Base-by-base conservation (phyloP, 2,329 filamentous ascomycete genomes). In the Rhynchosporium secalis region DNA sequence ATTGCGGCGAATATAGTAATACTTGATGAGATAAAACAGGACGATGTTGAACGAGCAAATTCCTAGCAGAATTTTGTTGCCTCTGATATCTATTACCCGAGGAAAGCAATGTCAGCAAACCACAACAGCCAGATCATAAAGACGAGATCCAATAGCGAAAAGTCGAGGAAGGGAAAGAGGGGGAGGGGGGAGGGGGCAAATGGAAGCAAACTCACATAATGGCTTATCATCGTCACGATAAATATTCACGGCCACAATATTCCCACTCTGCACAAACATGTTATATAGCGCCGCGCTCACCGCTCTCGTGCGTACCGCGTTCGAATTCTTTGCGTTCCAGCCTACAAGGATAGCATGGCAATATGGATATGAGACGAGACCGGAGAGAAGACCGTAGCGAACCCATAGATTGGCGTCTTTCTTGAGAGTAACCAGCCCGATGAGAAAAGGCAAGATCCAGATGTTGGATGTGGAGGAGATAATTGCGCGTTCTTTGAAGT, bases 261-360 rank as follows among this genome's bases (percentile, higher is more conserved):
- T 73, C n/a, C 76, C 75, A 0, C 76, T 74, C 67, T 81, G 79
- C 1, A 78, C 76, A 38, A 75, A 78, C 78, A 81, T 81, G 69
- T 88, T 88, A 72, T 88, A 88, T 15, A 85, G 75, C 0, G 84
- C 86, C 0, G 84, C 82, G 0, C 83, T 83, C 1, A 90, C 84
- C 1, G 86, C 84, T 6, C 86, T 77, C 6, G 83, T 84, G 13
- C 86, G 79, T 9, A 89, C 85, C 1, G 81, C 79, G 64, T 86
- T 85, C 2, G 84, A 82, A 69, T 89, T 89, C 52, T 82, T 76
- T 20, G 77, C 78, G 65, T 77, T 78, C 78, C 79, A 81, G 28
- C 72, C 77, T 3, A 80, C 79, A 63, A 80, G 77, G 43, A 82
- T 79, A 0, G 80, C 76, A 60, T 83, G 79, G 1, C 56, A 60